Base-by-base conservation (phyloP, 495 filamentous ascomycete species). In the Extremus antarcticus region DNA sequence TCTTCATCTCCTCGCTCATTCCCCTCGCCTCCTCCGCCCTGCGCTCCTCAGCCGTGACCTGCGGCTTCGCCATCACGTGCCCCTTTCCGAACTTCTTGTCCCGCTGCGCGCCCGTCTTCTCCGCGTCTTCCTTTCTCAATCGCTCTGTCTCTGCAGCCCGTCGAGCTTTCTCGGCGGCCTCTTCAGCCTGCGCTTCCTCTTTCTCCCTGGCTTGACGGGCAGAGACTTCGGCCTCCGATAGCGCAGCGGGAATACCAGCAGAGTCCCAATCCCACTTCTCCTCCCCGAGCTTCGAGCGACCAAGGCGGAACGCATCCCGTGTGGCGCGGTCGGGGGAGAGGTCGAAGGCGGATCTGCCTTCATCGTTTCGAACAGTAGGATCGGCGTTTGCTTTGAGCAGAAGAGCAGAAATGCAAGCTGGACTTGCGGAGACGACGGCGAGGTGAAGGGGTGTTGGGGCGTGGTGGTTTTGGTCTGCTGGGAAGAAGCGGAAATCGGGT, bases 261-360 rank as follows among this genome's bases (percentile, higher is more conserved):
- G 67, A 70, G 1, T 82, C 76, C 94, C 92, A 98, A 66, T 88
- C 77, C 86, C 86, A 95, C 3, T 66, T 68, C 0, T 62, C 60
- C 63, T 92, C 90, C 1, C 90, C 90, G 1, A 96, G 73, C 62
- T 91, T 84, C 43, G 77, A 74, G 9, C 92, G 83, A 0, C 89
- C 88, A 20, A 96, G 76, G 2, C 94, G 85, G 73, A 98, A 98
- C 2, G 89, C 87, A 63, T 97, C 91, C 0, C 94, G 80, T 0
- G 90, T 95, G 2, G 83, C 71, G 1, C 90, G 79, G 65, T 97
- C 88, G 25, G 92, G 88, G 10, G 87, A 79, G 3, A 97, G 77
- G 40, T 94, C 88, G 65, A 94, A 97, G 0, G 92, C 69, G 0
- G 88, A 84, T 63, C 82, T 85, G 20, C 83, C 86, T 32, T 80